Evolutionary conservation across 352 stramenopile species (phyloP).

Genomic region (Lagenidium giganteum): DNA sequence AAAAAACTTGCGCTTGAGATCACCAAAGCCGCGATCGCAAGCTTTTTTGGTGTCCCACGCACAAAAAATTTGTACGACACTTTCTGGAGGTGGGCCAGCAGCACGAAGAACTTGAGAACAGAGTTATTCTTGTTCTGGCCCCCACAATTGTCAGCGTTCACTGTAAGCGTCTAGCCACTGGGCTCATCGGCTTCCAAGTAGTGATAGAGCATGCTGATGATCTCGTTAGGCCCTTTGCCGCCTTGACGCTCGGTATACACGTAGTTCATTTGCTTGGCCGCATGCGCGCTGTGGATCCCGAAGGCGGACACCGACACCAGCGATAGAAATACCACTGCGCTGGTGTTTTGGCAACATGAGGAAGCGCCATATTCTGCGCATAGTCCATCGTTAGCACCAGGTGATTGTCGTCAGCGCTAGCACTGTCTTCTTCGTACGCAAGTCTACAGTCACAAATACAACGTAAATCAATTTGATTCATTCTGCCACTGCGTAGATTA

Average conservation of each 20-base stretch:
- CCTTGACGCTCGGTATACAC: constrained; percentile 2
- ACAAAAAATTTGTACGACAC: constrained; percentile 10
- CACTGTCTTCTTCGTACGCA: constrained; percentile 4
- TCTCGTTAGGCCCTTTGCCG: constrained; percentile 2
- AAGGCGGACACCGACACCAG: constrained; percentile 4
- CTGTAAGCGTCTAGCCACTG: background rate
- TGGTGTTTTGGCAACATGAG: constrained; percentile 1
- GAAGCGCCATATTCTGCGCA: constrained; percentile 1
- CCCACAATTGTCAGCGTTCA: constrained; percentile 11
- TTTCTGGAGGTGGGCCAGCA: background rate
- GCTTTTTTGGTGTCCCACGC: constrained; percentile 6
- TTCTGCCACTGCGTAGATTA: too few species aligned
- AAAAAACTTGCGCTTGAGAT: constrained; percentile 2
- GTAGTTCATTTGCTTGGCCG: background rate
- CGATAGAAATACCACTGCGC: constrained; percentile 8
- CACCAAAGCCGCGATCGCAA: constrained; percentile 8
- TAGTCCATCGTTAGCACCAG: constrained; percentile 10
- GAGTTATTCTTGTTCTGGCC: constrained; percentile 15
- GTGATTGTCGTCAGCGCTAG: background rate
- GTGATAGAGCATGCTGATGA: constrained; percentile 4
- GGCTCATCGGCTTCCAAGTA: background rate
- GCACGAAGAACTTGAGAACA: constrained; percentile 3
- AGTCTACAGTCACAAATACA: background rate
- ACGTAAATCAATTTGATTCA: constrained; percentile 8
- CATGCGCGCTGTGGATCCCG: background rate